Conservation (phyloP, 2,329 filamentous ascomycete genomes). For the Fusarium miscanthi region DNA sequence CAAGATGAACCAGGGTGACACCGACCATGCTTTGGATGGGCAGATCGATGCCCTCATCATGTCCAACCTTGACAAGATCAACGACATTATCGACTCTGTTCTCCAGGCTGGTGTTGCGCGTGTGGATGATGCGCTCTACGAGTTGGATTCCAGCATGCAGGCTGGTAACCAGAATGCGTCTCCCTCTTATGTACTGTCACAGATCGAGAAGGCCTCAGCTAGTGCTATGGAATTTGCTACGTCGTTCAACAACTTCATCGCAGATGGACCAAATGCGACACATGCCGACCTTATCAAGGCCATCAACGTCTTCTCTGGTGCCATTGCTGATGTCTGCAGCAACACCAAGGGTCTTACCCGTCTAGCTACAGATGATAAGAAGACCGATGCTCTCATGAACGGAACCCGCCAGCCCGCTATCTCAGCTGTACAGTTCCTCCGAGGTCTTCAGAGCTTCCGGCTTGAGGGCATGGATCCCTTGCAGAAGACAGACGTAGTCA, state of each 20-base stretch:
- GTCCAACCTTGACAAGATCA: constrained; percentile 90
- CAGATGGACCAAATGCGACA: constrained; percentile 90
- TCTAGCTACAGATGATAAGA: constrained; percentile 95
- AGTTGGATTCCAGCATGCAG: constrained; percentile 97
- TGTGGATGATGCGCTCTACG: constrained; percentile 96
- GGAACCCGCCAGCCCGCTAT: constrained; percentile 86
- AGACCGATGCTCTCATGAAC: constrained; percentile 84
- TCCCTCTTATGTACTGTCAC: constrained; percentile 91
- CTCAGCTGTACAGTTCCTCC: constrained; percentile 94
- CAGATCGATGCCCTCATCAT: constrained; percentile 92
- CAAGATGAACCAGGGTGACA: constrained; percentile 77
- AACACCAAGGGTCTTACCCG: constrained; percentile 96
- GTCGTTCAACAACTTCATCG: constrained; percentile 98
- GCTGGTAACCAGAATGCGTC: constrained; percentile 98
- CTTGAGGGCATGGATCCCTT: constrained; percentile 89
- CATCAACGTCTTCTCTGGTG: constrained; percentile 88
- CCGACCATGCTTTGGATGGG: constrained; percentile 84
- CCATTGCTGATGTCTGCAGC: constrained; percentile 91
- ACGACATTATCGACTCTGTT: constrained; percentile 97
- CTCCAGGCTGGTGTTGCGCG: constrained; percentile 91
- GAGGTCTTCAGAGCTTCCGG: constrained; percentile 91
- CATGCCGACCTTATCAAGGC: constrained; percentile 94
- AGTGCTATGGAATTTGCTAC: constrained; percentile 98
- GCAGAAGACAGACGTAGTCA: constrained; percentile 96
- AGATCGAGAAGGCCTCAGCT: constrained; percentile 95